phyloP scores from a whole-genome alignment of 2,329 filamentous ascomycete species.

The Diaporthe eres region DNA sequence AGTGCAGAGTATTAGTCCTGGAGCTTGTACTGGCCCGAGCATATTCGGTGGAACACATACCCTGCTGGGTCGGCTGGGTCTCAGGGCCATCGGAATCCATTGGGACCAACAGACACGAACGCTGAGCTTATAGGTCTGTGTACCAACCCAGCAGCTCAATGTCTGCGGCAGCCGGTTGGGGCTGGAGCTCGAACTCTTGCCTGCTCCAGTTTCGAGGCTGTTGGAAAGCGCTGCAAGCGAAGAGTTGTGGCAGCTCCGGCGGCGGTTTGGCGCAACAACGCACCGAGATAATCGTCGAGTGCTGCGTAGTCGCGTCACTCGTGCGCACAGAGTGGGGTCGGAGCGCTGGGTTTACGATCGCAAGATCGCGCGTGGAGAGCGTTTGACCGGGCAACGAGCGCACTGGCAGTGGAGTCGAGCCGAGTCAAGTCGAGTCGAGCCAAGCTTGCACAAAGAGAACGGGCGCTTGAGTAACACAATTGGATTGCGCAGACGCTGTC shows the following conservation, averaged over 20 bases:
- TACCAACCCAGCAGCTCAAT: conserved; percentile 35
- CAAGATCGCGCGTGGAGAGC: conserved; percentile 31
- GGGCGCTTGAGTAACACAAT: conserved; percentile 11
- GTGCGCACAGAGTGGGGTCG: conserved; percentile 26
- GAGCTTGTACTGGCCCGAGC: conserved; percentile 26
- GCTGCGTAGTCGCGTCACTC: conserved; percentile 29
- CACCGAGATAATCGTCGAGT: conserved; percentile 2
- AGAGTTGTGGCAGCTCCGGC: not conserved
- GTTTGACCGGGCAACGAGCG: conserved; percentile 31
- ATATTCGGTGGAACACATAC: conserved; percentile 35
- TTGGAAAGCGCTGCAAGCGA: not conserved
- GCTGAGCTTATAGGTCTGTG: conserved; percentile 17
- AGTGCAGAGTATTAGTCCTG: conserved; percentile 37
- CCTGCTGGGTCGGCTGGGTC: conserved; percentile 41
- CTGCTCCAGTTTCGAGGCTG: conserved; percentile 17
- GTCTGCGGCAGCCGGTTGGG: conserved; percentile 31
- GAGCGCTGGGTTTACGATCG: conserved; percentile 28
- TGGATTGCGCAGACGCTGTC: not conserved
- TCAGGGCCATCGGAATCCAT: conserved; percentile 39
- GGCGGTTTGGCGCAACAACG: not conserved
- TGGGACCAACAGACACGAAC: conserved; percentile 32
- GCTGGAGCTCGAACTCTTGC: not conserved
- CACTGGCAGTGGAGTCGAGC: conserved; percentile 32
- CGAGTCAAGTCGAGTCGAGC: conserved; percentile 3
- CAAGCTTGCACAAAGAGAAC: conserved; percentile 5